Evolutionary conservation across 1,284 basidiomycete genomes (phyloP).

Genomic region (Austroboletus niveus): DNA sequence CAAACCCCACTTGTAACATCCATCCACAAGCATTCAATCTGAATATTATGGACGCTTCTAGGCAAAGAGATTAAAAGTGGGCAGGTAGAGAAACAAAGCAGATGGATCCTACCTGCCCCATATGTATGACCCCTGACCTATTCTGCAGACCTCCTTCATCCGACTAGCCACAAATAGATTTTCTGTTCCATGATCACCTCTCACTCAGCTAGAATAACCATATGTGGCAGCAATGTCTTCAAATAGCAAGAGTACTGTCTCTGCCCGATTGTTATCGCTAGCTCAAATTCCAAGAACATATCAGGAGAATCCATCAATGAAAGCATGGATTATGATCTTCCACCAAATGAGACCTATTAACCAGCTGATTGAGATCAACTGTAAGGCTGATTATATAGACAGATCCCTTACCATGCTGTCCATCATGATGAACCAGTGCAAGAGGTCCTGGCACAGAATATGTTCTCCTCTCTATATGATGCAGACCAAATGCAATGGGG

Average conservation of each 20-base stretch:
- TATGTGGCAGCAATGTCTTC: not conserved
- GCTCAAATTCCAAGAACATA: not conserved
- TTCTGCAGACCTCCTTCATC: not conserved
- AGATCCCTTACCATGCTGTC: not conserved
- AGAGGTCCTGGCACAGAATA: not conserved
- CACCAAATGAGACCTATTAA: not conserved
- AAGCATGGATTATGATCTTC: not conserved
- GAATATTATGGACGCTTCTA: not conserved
- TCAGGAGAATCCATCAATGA: no score
- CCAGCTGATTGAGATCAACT: not conserved
- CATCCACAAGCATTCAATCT: not conserved
- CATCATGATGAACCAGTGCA: not conserved
- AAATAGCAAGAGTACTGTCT: not conserved
- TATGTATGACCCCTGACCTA: not conserved
- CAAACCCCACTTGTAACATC: not conserved
- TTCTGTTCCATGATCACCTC: not conserved
- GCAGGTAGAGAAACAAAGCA: no score
- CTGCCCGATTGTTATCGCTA: not conserved
- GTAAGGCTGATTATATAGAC: not conserved
- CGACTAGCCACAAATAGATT: not conserved
- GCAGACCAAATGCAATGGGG: no score
- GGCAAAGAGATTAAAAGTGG: not conserved
- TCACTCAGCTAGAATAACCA: not conserved
- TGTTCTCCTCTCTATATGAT: no score
- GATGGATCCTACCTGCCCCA: not conserved